Evolutionary conservation across 2,329 filamentous ascomycete species (phyloP).

Genomic region (Curvularia eragrostidis): DNA sequence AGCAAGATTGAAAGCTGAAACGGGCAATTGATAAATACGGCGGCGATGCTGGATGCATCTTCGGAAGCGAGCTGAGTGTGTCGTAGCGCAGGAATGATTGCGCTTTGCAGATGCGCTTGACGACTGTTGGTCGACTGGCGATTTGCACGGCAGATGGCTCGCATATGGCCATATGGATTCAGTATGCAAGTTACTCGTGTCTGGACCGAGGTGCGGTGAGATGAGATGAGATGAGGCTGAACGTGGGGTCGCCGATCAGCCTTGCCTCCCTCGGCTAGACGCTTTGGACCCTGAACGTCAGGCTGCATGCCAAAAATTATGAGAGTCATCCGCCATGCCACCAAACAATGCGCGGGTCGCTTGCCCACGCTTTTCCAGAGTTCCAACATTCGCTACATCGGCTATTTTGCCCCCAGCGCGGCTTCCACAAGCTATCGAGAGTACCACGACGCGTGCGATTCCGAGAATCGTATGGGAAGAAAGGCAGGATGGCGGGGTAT

Average conservation of each 20-base stretch:
- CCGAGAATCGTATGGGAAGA: constrained; percentile 20
- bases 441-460: constrained; percentile 34
- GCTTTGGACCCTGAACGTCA: constrained; percentile 35
- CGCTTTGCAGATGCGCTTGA: background rate
- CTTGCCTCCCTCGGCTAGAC: constrained; percentile 19
- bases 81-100: background rate
- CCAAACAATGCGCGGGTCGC: constrained; percentile 37
- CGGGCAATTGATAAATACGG: background rate
- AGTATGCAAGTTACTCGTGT: background rate
- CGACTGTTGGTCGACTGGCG: background rate
- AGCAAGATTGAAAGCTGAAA: background rate
- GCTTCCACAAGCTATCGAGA: constrained; percentile 45
- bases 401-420: constrained; percentile 38
- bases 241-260: constrained; percentile 7
- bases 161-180: background rate
- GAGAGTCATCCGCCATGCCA: constrained; percentile 26
- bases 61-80: background rate
- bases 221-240: background rate
- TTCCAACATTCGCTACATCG: constrained; percentile 34
- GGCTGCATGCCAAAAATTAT: constrained; percentile 36
- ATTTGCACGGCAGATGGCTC: background rate
- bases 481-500: constrained; percentile 37
- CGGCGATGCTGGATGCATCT: background rate
- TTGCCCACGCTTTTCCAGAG: constrained; percentile 39
- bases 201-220: background rate